Percentiles rank a stretch among this genome's conserved stretches.
These are phyloP conservation scores for Pichia gijzeniarum DNA, from an alignment of 805 yeast species.

Conservation along the genomic window DNA sequence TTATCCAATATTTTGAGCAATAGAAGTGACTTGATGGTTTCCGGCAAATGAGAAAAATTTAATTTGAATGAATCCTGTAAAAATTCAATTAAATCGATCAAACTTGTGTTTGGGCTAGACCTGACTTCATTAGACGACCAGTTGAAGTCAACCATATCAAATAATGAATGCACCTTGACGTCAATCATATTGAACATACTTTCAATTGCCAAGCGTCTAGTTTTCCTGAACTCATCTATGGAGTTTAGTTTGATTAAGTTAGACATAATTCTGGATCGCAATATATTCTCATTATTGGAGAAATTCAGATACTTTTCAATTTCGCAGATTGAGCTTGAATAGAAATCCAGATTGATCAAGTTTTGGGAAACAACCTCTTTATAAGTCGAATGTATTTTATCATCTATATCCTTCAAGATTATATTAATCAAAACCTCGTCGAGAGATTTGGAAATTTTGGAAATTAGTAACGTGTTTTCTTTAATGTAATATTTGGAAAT, in stretches of 20 bases:
- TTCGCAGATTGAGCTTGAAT: slow-evolving; percentile 66
- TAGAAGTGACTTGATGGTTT: slow-evolving; percentile 68
- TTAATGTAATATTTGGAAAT: slow-evolving; percentile 58
- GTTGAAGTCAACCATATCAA: slow-evolving; percentile 81
- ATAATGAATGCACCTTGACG: slow-evolving; percentile 65
- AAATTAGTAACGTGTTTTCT: slow-evolving; percentile 52
- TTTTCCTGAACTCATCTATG: slow-evolving; percentile 44
- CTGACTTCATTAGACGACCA: slow-evolving; percentile 56
- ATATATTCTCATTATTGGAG: slow-evolving; percentile 32
- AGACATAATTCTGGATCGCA: slow-evolving; percentile 26
- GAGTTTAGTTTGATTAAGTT: slow-evolving; percentile 31
- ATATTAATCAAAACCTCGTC: slow-evolving; percentile 65
- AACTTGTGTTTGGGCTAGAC: slow-evolving; percentile 61
- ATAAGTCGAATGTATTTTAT: slow-evolving; percentile 60
- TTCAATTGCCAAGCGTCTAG: slow-evolving; percentile 62
- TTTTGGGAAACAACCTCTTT: slow-evolving; percentile 91
- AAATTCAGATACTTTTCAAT: slow-evolving; percentile 41
- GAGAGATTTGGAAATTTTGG: slow-evolving; percentile 52
- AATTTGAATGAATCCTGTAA: slow-evolving; percentile 80
- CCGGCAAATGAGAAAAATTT: slow-evolving; percentile 76
- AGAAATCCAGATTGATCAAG: slow-evolving; percentile 80
- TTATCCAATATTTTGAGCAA: slow-evolving; percentile 83
- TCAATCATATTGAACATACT: slow-evolving; percentile 81
- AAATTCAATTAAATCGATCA: slow-evolving; percentile 80
- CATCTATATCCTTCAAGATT: slow-evolving; percentile 56